These are phyloP conservation scores for Fusarium sp. DNA, from an alignment of 2,329 filamentous ascomycete species.

Conservation along the genomic window DNA sequence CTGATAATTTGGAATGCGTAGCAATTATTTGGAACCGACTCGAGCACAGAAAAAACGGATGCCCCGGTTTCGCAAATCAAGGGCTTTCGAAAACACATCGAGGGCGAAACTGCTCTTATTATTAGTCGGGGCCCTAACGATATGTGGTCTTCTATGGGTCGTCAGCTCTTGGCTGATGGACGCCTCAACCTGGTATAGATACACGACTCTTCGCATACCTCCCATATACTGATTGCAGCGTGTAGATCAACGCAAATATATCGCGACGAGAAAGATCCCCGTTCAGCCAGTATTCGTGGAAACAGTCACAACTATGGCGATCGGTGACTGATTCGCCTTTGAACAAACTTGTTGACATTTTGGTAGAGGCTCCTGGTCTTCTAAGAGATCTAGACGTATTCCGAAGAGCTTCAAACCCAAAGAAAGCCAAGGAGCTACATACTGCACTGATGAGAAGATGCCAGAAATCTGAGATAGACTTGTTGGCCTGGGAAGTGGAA, in stretches of 20 bases:
- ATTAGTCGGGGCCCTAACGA: constrained; percentile 5
- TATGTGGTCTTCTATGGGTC: constrained; percentile 9
- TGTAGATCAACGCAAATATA: constrained; percentile 7
- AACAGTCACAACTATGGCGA: constrained; percentile 13
- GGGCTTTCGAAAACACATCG: constrained; percentile 13
- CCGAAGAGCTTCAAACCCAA: neutral
- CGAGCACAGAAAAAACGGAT: rapidly evolving
- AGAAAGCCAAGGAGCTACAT: neutral
- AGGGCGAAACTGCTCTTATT: constrained; percentile 22
- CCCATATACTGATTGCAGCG: rapidly evolving
- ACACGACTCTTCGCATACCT: rapidly evolving
- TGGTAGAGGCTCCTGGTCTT: constrained; percentile 14
- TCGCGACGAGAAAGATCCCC: constrained; percentile 14
- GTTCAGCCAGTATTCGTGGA: constrained; percentile 6
- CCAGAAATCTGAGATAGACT: neutral
- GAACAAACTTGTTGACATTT: constrained; percentile 12
- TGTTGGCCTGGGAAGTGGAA: neutral
- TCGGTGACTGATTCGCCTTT: constrained; percentile 10
- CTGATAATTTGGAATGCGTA: neutral
- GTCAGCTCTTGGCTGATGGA: constrained; percentile 21
- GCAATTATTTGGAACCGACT: constrained; percentile 14
- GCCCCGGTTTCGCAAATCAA: neutral
- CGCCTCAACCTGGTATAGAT: constrained; percentile 10
- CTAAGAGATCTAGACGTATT: constrained; percentile 7
- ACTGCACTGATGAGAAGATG: neutral